Evolutionary conservation across 225 moss, liverwort and hornwort genomes (phyloP), one percentile per base, ranked within the genome.

Genomic region (Straminergon stramineum): DNA sequence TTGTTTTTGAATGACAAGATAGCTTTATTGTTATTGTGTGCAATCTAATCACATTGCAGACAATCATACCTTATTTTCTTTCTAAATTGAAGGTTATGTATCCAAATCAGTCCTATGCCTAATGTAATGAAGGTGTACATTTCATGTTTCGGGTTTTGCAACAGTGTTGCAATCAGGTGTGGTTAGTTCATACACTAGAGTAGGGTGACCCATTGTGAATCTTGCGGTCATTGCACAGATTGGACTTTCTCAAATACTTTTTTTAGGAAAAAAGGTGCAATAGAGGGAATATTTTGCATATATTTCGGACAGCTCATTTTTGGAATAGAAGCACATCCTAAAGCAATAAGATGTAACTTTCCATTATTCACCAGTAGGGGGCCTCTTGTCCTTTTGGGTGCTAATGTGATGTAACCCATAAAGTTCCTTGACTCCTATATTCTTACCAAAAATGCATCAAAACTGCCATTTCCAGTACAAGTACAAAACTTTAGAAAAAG

Each of bases 311-410:
- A 52, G 21, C 0, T 32, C 21, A 3, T 32, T 21, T 24, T 24
- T 37, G 10, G 6, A 24, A 15, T 26, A 10, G 56, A 37, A 37
- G 2, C 1, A 24, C 6, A 16, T 19, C 2, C 4, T 3, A 8
- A 32, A 34, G 76, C 3, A 34, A 76, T 76, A 8, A 17, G 22
- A 34, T 52, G 3, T 34, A 8, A 13, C 22, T 21, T 22, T 0
- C 5, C 5, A 53, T 5, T 53, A 3, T 8, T 52, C 7, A 53
- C 1, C 3, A 53, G 5, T 19, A 0, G 5, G 8, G 2, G 7
- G 13, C 15, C 30, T 74, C 10, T 76, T 34, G 1, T 22, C 3
- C 3, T 34, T 76, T 34, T 21, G 4, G 34, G 0, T 34, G 53
- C 13, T 34, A 32, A 2, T 12, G 34, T 21, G 7, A 51, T 3